phyloP scores from a whole-genome alignment of 345 rosid genomes.

The Iberis pinnata region DNA sequence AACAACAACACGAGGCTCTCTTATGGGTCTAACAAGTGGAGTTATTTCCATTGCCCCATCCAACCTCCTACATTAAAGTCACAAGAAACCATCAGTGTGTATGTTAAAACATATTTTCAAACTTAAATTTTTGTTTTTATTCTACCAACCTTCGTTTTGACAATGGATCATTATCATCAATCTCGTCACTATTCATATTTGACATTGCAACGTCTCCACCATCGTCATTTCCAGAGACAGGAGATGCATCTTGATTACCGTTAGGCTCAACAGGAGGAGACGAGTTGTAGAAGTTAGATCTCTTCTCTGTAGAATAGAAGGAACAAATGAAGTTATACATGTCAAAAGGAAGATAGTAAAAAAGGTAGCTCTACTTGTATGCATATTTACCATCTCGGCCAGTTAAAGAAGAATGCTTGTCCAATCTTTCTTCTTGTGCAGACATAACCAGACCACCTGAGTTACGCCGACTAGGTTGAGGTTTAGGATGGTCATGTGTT shows the following conservation, averaged over 20 bases:
- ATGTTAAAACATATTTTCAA: slow-evolving; percentile 15
- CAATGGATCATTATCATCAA: slow-evolving; percentile 63
- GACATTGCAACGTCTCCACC: slow-evolving; percentile 37
- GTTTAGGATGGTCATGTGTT: slow-evolving; percentile 89
- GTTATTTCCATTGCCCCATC: slow-evolving; percentile 70
- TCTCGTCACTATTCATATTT: slow-evolving; percentile 35
- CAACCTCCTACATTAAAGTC: slow-evolving; percentile 54
- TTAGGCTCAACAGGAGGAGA: slow-evolving; percentile 42
- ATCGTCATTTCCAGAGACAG: slow-evolving; percentile 47
- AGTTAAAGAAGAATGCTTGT: slow-evolving; percentile 37
- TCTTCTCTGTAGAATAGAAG: slow-evolving; percentile 39
- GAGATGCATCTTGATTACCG: slow-evolving; percentile 47
- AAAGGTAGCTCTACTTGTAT: slow-evolving; percentile 1
- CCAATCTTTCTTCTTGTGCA: slow-evolving; percentile 63
- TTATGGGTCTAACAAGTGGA: slow-evolving; percentile 86
- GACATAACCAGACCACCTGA: slow-evolving; percentile 49
- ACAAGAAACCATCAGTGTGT: background rate
- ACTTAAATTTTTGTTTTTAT: slow-evolving; percentile 2
- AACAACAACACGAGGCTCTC: slow-evolving; percentile 95
- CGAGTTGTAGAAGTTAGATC: no score
- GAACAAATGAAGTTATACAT: slow-evolving; percentile 10
- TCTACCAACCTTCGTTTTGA: slow-evolving; percentile 64
- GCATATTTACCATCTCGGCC: slow-evolving; percentile 51
- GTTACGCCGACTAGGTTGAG: slow-evolving; percentile 69
- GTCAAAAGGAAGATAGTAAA: background rate